A percentile compares a stretch with the other conserved stretches of the same genome.
phyloP scores from a whole-genome alignment of 768 basidiomycete species.

The Hemileccinum impolitum region DNA sequence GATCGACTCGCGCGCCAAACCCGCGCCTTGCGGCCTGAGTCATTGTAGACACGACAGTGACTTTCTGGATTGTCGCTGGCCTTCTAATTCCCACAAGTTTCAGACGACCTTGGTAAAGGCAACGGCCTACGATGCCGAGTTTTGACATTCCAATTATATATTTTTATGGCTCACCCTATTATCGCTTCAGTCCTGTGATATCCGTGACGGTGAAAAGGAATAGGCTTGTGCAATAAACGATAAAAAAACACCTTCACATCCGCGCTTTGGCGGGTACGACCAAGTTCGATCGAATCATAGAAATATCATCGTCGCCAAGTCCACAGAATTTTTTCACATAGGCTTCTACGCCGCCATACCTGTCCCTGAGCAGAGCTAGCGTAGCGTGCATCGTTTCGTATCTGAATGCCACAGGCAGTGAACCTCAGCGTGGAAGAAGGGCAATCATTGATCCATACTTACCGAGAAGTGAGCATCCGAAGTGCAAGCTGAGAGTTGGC shows the following conservation, averaged over 20 bases:
- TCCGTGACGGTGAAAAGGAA: conserved; percentile 3
- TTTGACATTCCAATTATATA: too few species aligned
- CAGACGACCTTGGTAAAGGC: too few species aligned
- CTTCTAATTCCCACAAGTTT: too few species aligned
- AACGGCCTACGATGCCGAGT: too few species aligned
- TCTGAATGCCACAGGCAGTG: conserved; percentile 33
- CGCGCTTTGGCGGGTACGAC: conserved; percentile 34
- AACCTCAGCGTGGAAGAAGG: background rate
- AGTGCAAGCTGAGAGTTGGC: conserved; percentile 70
- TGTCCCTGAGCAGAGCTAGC: conserved; percentile 53
- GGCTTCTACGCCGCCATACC: conserved; percentile 65
- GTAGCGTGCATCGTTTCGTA: conserved; percentile 77
- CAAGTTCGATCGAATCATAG: conserved; percentile 55
- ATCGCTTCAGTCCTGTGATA: background rate
- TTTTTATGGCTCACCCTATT: too few species aligned
- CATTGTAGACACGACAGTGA: too few species aligned
- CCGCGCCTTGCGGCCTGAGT: too few species aligned
- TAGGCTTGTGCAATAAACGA: background rate
- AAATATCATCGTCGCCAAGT: conserved; percentile 62
- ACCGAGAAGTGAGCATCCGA: conserved; percentile 85
- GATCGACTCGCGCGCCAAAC: too few species aligned
- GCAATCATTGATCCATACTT: background rate
- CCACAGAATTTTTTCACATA: conserved; percentile 57
- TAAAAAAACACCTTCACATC: conserved; percentile 18
- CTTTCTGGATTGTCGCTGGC: too few species aligned